phyloP scores from a whole-genome alignment of 257 asterid species.

The Solanum lignicaule region DNA sequence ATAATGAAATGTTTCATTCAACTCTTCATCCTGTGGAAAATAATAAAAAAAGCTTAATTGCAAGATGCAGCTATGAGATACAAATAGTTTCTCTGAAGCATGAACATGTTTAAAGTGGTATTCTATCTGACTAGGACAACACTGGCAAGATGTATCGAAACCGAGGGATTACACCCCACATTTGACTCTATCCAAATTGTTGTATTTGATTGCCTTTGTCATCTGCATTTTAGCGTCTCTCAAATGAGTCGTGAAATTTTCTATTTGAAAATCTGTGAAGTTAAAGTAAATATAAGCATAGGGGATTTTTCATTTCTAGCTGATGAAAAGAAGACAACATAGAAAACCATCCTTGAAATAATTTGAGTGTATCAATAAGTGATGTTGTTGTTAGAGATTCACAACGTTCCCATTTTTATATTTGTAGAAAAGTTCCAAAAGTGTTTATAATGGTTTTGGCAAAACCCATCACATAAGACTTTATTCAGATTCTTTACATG shows the following conservation, averaged over 20 bases:
- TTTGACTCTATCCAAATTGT: not conserved
- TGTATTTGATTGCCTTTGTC: not conserved
- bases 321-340: not conserved
- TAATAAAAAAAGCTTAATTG: not conserved
- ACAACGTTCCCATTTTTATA: not conserved
- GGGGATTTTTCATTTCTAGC: not conserved
- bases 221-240: not conserved
- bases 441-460: not conserved
- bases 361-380: not conserved
- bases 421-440: not conserved
- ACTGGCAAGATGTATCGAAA: not conserved
- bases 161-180: not conserved
- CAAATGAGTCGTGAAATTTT: not conserved
- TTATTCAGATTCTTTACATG: not conserved
- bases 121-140: not conserved
- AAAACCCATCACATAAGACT: not conserved
- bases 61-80: not conserved
- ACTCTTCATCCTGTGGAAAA: slow-evolving; percentile 38
- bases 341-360: not conserved
- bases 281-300: not conserved
- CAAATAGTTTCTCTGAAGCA: not conserved
- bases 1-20: slow-evolving; percentile 27
- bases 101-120: not conserved
- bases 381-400: not conserved
- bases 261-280: not conserved